Conservation (phyloP, 805 yeast genomes). For the Kuraishia borneana region DNA sequence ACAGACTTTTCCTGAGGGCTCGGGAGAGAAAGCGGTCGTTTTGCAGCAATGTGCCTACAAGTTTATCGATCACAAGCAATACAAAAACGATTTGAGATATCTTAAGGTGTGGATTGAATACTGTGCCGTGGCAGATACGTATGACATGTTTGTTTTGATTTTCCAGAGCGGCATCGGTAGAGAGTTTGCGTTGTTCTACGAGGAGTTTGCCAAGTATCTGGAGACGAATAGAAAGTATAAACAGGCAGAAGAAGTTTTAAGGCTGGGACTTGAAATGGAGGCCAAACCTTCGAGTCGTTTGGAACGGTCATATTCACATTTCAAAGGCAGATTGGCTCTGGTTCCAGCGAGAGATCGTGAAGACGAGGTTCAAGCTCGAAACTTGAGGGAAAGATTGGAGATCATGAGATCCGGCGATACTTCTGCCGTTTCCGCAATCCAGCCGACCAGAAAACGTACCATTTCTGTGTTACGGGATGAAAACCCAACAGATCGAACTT, state of each 20-base stretch:
- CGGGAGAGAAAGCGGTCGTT: slow-evolving; percentile 46
- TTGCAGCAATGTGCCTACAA: slow-evolving; percentile 64
- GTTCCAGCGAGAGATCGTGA: slow-evolving; percentile 1
- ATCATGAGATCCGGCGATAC: slow-evolving; percentile 4
- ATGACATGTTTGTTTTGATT: slow-evolving; percentile 61
- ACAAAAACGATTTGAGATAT: slow-evolving; percentile 77
- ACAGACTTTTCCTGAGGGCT: slow-evolving; percentile 49
- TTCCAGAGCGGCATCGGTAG: slow-evolving; percentile 63
- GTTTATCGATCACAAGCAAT: slow-evolving; percentile 53
- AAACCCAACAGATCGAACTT: not conserved
- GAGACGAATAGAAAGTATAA: slow-evolving; percentile 34
- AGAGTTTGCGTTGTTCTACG: slow-evolving; percentile 61
- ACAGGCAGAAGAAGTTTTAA: slow-evolving; percentile 52
- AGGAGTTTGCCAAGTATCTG: slow-evolving; percentile 58
- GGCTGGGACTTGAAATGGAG: slow-evolving; percentile 39
- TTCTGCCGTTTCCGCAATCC: slow-evolving; percentile 4
- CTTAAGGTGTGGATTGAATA: slow-evolving; percentile 75
- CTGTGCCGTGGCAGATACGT: slow-evolving; percentile 56
- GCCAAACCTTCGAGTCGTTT: slow-evolving; percentile 60
- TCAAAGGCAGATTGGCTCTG: slow-evolving; percentile 25
- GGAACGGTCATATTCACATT: slow-evolving; percentile 28
- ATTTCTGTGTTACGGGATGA: not conserved
- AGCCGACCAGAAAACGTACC: slow-evolving; percentile 1
- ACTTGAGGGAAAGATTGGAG: slow-evolving; percentile 7
- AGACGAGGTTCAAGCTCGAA: slow-evolving; percentile 3